phyloP scores from a whole-genome alignment of 2,329 filamentous ascomycete genomes.

The Gnomoniopsis sp. region DNA sequence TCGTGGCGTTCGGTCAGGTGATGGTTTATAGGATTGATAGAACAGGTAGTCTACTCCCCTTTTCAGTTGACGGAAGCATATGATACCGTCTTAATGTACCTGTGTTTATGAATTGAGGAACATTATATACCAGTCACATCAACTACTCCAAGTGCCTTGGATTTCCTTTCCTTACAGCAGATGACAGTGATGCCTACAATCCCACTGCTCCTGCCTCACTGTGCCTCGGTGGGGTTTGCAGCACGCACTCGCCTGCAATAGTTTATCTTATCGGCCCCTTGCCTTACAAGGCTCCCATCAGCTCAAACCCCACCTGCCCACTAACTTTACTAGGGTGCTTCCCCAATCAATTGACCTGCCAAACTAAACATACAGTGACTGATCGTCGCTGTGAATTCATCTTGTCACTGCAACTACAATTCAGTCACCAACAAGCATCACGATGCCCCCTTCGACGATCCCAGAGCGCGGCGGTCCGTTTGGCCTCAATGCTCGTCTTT shows the following conservation, averaged over 20 bases:
- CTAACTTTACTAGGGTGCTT: not conserved
- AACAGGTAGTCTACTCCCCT: not conserved
- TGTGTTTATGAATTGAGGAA: not conserved
- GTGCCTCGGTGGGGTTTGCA: not conserved
- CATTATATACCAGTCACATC: not conserved
- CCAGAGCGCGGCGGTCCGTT: slow-evolving; percentile 29
- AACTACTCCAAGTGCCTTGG: not conserved
- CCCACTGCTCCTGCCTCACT: not conserved
- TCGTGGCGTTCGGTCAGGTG: slow-evolving; percentile 7
- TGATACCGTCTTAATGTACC: not conserved
- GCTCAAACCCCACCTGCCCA: not conserved
- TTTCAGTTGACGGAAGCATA: not conserved
- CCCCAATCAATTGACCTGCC: not conserved
- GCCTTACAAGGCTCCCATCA: too few relatives aligned
- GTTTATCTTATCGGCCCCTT: slow-evolving; percentile 6
- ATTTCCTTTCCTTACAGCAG: not conserved
- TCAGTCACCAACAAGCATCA: not conserved
- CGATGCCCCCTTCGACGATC: slow-evolving; percentile 26
- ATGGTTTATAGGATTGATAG: not conserved
- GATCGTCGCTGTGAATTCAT: not conserved
- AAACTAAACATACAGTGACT: too few relatives aligned
- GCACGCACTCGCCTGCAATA: not conserved
- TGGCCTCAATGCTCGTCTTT: slow-evolving; percentile 17
- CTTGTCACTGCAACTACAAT: not conserved
- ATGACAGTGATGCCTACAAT: not conserved